Conservation (phyloP, 257 asterid species). For the Perilla frutescens region DNA sequence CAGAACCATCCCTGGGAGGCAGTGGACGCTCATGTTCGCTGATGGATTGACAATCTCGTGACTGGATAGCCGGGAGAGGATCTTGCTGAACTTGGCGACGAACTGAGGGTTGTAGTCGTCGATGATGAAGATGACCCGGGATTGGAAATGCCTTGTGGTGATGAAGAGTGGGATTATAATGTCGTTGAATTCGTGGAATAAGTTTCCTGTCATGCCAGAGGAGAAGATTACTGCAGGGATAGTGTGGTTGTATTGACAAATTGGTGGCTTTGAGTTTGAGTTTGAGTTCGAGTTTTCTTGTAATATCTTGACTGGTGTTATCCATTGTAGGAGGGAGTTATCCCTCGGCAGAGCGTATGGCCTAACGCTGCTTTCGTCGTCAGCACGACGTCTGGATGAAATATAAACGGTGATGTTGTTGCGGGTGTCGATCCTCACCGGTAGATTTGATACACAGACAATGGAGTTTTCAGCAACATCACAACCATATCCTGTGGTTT, state of each 20-base stretch:
- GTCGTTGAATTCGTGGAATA: constrained; percentile 68
- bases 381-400: neutral
- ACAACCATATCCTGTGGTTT: constrained; percentile 51
- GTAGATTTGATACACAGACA: constrained; percentile 43
- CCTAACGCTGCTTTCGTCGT: constrained; percentile 34
- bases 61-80: constrained; percentile 41
- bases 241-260: constrained; percentile 42
- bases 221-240: constrained; percentile 56
- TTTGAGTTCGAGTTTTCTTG: neutral
- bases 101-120: constrained; percentile 51
- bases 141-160: constrained; percentile 51
- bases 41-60: constrained; percentile 48
- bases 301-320: constrained; percentile 44
- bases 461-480: constrained; percentile 46
- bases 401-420: constrained; percentile 38
- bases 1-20: constrained; percentile 54
- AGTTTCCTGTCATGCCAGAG: constrained; percentile 53
- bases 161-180: constrained; percentile 63
- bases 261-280: constrained; percentile 16
- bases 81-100: constrained; percentile 43
- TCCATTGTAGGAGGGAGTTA: constrained; percentile 35
- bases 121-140: constrained; percentile 41
- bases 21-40: constrained; percentile 45
- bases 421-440: constrained; percentile 49
- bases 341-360: constrained; percentile 60